Conservation (phyloP, 495 filamentous ascomycete genomes). For the Durotheca rogersii region DNA sequence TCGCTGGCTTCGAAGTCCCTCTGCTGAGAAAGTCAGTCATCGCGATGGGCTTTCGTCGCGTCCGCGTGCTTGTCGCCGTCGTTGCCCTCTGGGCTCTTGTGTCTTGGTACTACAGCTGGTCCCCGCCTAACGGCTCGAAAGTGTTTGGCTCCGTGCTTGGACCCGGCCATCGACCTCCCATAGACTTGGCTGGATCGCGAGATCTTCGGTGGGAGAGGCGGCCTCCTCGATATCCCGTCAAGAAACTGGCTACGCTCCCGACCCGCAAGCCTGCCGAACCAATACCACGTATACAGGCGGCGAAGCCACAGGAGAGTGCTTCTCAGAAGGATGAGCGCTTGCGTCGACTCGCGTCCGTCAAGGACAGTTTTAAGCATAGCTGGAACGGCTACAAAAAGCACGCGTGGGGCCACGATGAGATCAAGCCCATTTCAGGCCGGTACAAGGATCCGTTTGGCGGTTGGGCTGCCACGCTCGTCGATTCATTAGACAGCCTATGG, state of each 20-base stretch:
- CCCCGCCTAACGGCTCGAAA: constrained; percentile 10
- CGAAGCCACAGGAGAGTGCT: constrained; percentile 35
- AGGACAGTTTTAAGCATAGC: constrained; percentile 64
- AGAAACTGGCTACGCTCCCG: constrained; percentile 68
- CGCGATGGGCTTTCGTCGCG: constrained; percentile 33
- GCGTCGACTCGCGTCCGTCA: constrained; percentile 61
- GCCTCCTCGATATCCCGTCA: constrained; percentile 49
- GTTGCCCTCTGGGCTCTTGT: constrained; percentile 31
- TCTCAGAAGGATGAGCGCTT: constrained; percentile 30
- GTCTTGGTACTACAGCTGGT: constrained; percentile 35
- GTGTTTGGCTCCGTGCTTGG: constrained; percentile 10
- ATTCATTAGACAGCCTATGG: constrained; percentile 83
- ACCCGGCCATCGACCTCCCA: constrained; percentile 5
- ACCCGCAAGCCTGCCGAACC: constrained; percentile 56
- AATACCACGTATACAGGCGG: constrained; percentile 72
- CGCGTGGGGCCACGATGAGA: constrained; percentile 78
- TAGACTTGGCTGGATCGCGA: constrained; percentile 8
- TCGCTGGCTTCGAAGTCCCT: constrained; percentile 27
- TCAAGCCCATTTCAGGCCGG: constrained; percentile 60
- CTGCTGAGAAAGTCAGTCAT: constrained; percentile 5
- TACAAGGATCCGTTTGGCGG: constrained; percentile 71
- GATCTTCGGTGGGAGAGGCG: constrained; percentile 27
- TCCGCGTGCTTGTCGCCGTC: constrained; percentile 31
- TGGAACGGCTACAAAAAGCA: constrained; percentile 76
- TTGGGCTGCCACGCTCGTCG: constrained; percentile 85